Conservation (phyloP, 306 rosid species). For the Neltuma alba region DNA sequence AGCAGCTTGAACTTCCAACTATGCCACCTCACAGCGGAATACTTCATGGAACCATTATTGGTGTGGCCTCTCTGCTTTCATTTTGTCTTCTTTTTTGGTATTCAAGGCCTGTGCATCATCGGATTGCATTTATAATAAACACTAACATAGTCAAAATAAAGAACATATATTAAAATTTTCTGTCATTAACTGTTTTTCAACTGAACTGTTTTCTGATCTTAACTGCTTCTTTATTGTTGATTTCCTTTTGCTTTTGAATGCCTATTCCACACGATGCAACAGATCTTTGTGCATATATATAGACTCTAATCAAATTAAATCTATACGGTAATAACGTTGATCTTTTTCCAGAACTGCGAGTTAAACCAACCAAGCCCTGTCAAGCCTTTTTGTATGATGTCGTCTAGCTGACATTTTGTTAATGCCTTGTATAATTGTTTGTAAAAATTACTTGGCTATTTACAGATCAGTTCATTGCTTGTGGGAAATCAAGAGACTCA, state of each 20-base stretch:
- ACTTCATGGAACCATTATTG: constrained; percentile 82
- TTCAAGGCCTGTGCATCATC: background rate
- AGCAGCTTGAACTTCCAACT: constrained; percentile 68
- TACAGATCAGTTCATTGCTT: constrained; percentile 78
- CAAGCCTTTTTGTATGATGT: background rate
- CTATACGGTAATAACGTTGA: background rate
- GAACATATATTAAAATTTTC: background rate
- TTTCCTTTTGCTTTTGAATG: background rate
- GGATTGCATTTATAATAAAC: background rate
- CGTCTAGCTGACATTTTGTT: background rate
- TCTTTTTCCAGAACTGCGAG: background rate
- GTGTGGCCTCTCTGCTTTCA: constrained; percentile 35
- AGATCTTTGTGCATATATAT: background rate
- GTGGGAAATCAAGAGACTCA: constrained; percentile 72
- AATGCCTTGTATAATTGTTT: background rate
- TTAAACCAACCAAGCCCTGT: background rate
- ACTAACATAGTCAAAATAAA: background rate
- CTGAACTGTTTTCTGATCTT: background rate
- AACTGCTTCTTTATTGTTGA: background rate
- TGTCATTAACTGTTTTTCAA: background rate
- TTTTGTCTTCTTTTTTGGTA: background rate
- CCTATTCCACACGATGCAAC: background rate
- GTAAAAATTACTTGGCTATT: background rate
- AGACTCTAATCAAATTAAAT: background rate
- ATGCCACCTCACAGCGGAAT: constrained; percentile 71